Evolutionary conservation across 768 basidiomycete genomes (phyloP), one percentile per base, ranked within the genome.

Genomic region (Kwoniella mangroviensis): DNA sequence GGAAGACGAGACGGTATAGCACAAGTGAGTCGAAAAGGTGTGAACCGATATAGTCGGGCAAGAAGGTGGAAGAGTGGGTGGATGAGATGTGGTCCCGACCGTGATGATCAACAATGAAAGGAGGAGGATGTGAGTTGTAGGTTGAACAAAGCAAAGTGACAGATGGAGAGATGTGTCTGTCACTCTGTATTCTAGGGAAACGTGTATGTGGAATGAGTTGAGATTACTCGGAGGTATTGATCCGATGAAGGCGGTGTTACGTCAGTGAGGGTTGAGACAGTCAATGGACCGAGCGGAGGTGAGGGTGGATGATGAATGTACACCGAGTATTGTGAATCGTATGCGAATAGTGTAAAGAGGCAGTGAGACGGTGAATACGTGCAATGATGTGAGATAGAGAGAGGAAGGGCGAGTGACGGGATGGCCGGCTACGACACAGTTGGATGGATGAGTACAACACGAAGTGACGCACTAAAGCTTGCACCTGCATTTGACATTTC

Each of bases 141-240:
- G 45, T 19, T 26, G 17, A 43, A 63, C 12, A 24, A 56, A 34
- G 28, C 22, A 56, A 21, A 22, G 21, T 7, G 21, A 21, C 2
- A 34, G 12, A 24, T 13, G 15, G n/a, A 21, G 15, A 42, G 42
- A 21, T 22, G 19, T 49, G 45, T 49, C 45, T 49, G 45, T 60
- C 58, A 60, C 58, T 60, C 42, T 60, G 41, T 60, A 12, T 60
- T 60, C 58, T 43, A 60, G 58, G 58, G 58, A 60, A 60, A 60
- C 58, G 58, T 60, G 58, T 60, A 42, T 60, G 22, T 9, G 2
- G 58, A 45, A 42, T 7, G 42, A 28, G 28, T 12, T n/a, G n/a
- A n/a, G n/a, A n/a, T n/a, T 22, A 28, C 12, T 22, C 56, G 56
- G 56, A 19, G 15, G 7, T 19, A 26, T 26, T 57, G 56, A 34